Base-by-base conservation (phyloP, 805 yeast species). In the Myxozyma geophila region DNA sequence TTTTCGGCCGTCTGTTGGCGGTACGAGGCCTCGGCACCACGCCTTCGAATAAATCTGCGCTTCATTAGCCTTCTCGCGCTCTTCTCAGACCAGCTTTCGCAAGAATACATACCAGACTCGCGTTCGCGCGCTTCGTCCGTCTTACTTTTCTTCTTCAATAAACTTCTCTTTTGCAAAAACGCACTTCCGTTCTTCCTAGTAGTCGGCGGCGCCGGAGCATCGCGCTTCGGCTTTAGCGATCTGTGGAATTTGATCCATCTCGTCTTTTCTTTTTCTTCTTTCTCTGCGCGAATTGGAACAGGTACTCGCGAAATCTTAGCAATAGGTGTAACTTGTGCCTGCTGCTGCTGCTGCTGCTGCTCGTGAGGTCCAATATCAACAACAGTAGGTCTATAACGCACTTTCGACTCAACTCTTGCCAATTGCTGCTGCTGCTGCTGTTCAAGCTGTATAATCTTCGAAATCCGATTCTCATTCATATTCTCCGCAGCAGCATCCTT, bases 131-230 rank as follows among this genome's bases (percentile, higher is more conserved):
- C 44, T 28, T 59, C 48, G 15, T 19, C 33, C 23, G 40, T 50
- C 56, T 58, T 50, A 6, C 15, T 37, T 21, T 54, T 46, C 19
- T 46, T 53, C 13, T 10, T 36, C 10, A 48, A 13, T 19, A 10
- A 15, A 40, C 51, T 59, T 50, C 36, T 54, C 49, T 21, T 49
- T 19, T 50, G 48, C 40, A n/a, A 43, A 19, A 43, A 8, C 21
- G 47, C 3, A 17, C 47, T 15, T n/a, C 47, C 7, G 23, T n/a
- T 50, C 7, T 10, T 7, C 19, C 5, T 5, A 28, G 40, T 9
- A 9, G n/a, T n/a, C n/a, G 62, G 62, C 19, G 62, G 62, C 13
- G 59, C 41, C 33, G 66, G 63, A 9, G 63, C 66, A 7, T 46
- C 49, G 4, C 62, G 55, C 28, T 49, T 54, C 19, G 66, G 66